These are phyloP conservation scores for Torulaspora pretoriensis DNA, from an alignment of 1,139 yeast species.

Conservation along the genomic window DNA sequence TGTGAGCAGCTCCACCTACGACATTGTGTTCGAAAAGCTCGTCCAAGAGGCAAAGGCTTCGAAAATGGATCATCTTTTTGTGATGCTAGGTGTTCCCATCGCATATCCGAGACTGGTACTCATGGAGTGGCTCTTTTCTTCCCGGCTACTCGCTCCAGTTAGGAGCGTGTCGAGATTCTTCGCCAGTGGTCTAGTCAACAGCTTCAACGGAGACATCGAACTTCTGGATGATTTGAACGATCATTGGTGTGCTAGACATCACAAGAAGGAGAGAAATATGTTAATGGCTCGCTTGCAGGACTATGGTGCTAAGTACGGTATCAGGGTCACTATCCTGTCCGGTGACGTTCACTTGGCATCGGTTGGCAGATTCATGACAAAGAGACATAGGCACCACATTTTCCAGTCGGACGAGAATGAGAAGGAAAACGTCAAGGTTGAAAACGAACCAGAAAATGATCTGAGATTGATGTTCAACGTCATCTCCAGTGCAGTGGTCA, in stretches of 20 bases:
- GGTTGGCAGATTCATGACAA: constrained; percentile 70
- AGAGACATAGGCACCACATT: constrained; percentile 45
- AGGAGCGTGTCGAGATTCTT: constrained; percentile 62
- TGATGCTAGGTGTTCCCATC: constrained; percentile 90
- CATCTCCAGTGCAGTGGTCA: constrained; percentile 82
- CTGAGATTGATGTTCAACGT: constrained; percentile 77
- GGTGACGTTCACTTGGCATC: constrained; percentile 94
- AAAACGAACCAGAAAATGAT: constrained; percentile 59
- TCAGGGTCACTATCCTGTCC: constrained; percentile 75
- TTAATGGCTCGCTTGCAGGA: constrained; percentile 54
- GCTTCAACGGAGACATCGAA: constrained; percentile 87
- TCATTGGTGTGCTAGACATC: constrained; percentile 91
- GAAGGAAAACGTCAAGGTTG: constrained; percentile 40
- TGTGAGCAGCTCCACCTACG: constrained; percentile 54
- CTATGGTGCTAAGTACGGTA: constrained; percentile 58
- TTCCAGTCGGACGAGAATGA: constrained; percentile 36
- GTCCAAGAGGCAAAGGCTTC: constrained; percentile 47
- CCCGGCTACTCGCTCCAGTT: constrained; percentile 59
- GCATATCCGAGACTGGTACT: constrained; percentile 91
- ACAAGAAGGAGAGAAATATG: constrained; percentile 69
- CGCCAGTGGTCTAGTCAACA: constrained; percentile 70
- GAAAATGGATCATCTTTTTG: constrained; percentile 65
- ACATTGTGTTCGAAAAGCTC: constrained; percentile 56
- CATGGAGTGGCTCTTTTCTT: constrained; percentile 71
- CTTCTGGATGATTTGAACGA: constrained; percentile 88